Evolutionary conservation across 148 eudicot species (phyloP), one percentile per base, ranked within the genome.

Genomic region (Euryodendron excelsum): DNA sequence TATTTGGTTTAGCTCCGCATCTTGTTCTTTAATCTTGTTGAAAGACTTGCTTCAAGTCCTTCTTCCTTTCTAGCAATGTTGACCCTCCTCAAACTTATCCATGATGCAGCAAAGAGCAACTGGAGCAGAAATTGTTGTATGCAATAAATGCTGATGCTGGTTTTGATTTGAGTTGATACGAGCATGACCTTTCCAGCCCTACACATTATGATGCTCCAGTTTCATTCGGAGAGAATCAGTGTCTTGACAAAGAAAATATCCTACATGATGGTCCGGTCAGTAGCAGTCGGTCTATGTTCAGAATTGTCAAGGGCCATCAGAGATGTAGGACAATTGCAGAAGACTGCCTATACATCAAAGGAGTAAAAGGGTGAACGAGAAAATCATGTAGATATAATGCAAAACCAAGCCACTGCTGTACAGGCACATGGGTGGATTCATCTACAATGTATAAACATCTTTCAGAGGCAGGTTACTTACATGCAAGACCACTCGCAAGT

Each of bases 61-160:
- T 21, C 45, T n/a, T n/a, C 17, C 10, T 23, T 13, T 50, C n/a
- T 33, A 3, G 10, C 21, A 45, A 18, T 18, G 23, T 17, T 77
- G 5, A 34, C 67, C 63, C 12, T 55, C 17, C 14, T 48, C 23
- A 56, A 50, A 70, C 13, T 69, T 62, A 48, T 55, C 73, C 36
- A 58, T 81, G 36, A 52, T 80, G 34, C 87, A 95, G 99, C 88
- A 93, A 93, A 82, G 91, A 89, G 82, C 98, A 93, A 83, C 81
- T 95, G 88, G 94, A 95, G 90, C 89, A 86, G 75, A 95, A 95
- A 82, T 74, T 95, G 82, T 79, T 95, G 79, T 95, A 95, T 82
- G 97, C 99, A 11, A 90, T 95, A 84, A 93, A 82, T 75, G 92
- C 98, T 14, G 99, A 91, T 27, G 99, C 99, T 79, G 99, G 99